These are phyloP conservation scores for Cladophialophora psammophila DNA, from an alignment of 2,329 filamentous ascomycete genomes.

Conservation along the genomic window DNA sequence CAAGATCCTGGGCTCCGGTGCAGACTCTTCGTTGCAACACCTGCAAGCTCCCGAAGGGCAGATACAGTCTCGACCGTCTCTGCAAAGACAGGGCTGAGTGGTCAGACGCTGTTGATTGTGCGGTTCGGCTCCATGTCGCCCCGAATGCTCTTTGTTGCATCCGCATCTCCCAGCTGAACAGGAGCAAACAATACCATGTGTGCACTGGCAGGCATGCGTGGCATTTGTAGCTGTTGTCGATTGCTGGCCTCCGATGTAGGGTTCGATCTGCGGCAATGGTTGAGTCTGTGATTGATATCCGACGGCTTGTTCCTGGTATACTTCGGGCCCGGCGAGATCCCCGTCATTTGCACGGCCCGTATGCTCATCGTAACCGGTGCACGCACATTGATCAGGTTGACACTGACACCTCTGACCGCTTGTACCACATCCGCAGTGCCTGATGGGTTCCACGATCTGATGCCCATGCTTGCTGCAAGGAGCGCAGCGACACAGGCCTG, in stretches of 20 bases:
- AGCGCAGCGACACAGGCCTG: conserved; percentile 10
- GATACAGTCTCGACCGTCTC: neutral
- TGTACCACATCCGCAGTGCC: neutral
- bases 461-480: neutral
- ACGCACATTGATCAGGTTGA: neutral
- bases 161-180: neutral
- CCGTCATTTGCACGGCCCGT: neutral
- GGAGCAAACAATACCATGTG: neutral
- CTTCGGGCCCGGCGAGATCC: neutral
- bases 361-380: neutral
- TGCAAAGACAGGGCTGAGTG: neutral
- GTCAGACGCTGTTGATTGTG: neutral
- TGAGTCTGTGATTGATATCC: neutral
- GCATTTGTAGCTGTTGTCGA: neutral
- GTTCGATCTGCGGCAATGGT: neutral
- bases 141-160: neutral
- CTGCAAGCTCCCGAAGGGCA: neutral
- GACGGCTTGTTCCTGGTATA: neutral
- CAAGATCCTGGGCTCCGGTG: neutral
- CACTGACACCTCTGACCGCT: neutral
- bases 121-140: neutral
- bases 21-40: neutral
- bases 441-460: neutral
- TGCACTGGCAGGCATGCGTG: neutral
- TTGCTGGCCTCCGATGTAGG: neutral